Base-by-base conservation (phyloP, 2,329 filamentous ascomycete genomes). In the Beauveria varroae region DNA sequence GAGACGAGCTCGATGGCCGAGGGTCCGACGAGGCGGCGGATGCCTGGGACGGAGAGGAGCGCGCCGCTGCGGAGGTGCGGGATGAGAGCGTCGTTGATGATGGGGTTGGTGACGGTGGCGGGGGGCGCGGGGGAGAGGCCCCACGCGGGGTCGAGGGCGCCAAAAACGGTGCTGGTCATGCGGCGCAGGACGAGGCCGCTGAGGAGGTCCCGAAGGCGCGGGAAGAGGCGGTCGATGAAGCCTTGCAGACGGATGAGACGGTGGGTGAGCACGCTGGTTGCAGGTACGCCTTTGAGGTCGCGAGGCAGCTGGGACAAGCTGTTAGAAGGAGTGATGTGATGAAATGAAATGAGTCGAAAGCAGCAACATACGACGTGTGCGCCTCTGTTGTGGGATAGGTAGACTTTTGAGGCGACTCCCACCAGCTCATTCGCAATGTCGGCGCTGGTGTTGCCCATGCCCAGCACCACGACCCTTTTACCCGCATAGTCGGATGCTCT, bases 391-490 rank as follows among this genome's bases (percentile, higher is more conserved):
- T 79, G 77, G 4, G 77, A 76, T 9, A 78, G 63, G 68, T 75
- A 79, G 4, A 78, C 68, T 37, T 76, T 72, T 3, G 70, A 65
- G 1, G 74, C 74, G 6, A 73, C 66, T 0, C 69, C 68, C 0
- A 71, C 66, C 10, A 79, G 67, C 3, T 68, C 67, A 2, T 73
- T 62, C 12, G 67, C 68, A 0, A 68, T 69, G 20, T 72, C 70
- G 24, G 66, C 68, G 2, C 68, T 67, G 1, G 75, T 78, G 49
- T 74, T 76, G 18, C 75, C 74, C 34, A 79, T 66, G 9, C 78
- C 79, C 2, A 79, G 68, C 0, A 81, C 69, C 0, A 81, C 60
- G 3, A 81, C 75, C 12, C 69, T 75, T 64, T 79, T 76, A 7
- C 69, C 73, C n/a, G 71, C 69, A 66, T 76, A 79, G 22, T 65